These are phyloP conservation scores for Daedalea quercina DNA, from an alignment of 768 basidiomycete genomes.

Conservation along the genomic window DNA sequence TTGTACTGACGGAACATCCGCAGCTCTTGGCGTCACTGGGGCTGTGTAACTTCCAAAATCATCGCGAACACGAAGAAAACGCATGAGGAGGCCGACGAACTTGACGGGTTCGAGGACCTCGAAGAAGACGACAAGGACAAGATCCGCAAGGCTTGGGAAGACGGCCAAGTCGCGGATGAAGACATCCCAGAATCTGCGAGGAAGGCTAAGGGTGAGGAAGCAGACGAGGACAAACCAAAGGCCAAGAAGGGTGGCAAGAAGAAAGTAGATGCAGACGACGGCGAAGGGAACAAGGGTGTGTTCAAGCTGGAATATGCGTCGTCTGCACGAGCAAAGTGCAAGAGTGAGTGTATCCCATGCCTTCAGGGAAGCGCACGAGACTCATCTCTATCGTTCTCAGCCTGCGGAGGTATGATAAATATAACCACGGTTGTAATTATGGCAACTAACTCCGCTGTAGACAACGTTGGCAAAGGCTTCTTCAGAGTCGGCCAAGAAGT, in stretches of 20 bases:
- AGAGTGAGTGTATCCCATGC: slow-evolving; percentile 18
- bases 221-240: slow-evolving; percentile 34
- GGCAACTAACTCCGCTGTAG: slow-evolving; percentile 7
- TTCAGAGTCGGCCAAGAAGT: slow-evolving; percentile 35
- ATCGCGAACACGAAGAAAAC: slow-evolving; percentile 63
- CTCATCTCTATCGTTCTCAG: slow-evolving; percentile 1
- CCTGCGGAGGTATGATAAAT: slow-evolving; percentile 10
- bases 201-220: slow-evolving; percentile 42
- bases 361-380: neutral
- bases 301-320: slow-evolving; percentile 27
- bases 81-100: slow-evolving; percentile 52
- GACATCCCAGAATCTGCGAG: slow-evolving; percentile 74
- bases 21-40: slow-evolving; percentile 89
- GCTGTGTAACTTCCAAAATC: slow-evolving; percentile 69
- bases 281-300: slow-evolving; percentile 26
- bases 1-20: neutral
- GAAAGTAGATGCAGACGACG: slow-evolving; percentile 25
- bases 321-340: slow-evolving; percentile 27
- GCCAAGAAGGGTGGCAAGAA: slow-evolving; percentile 23
- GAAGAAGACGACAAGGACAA: slow-evolving; percentile 62
- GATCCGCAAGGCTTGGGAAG: slow-evolving; percentile 66
- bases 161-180: slow-evolving; percentile 72
- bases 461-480: slow-evolving; percentile 34
- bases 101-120: slow-evolving; percentile 84
- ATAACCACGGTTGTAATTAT: neutral